phyloP scores from a whole-genome alignment of 2,329 filamentous ascomycete genomes.

The Talaromyces piceae region DNA sequence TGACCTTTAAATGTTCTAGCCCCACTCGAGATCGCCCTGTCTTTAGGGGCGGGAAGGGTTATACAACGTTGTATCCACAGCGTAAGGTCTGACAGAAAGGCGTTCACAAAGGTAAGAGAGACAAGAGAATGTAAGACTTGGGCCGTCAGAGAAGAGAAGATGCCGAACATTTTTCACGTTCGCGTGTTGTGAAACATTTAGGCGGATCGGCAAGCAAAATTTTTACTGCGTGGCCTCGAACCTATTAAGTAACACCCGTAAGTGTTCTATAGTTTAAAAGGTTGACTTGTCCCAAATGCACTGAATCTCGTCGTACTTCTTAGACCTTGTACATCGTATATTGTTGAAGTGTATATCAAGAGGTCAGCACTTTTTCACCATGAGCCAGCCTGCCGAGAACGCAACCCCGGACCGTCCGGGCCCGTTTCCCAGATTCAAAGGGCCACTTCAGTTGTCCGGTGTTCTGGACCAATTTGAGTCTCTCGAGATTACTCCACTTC shows the following conservation, averaged over 20 bases:
- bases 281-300: background rate
- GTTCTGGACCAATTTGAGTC: conserved; percentile 29
- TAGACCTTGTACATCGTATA: background rate
- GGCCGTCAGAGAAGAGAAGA: no score
- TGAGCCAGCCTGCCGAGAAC: background rate
- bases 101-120: background rate
- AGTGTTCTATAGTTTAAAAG: background rate
- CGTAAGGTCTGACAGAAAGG: no score
- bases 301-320: background rate
- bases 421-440: background rate
- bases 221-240: no score
- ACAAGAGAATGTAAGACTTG: background rate
- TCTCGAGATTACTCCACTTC: conserved; percentile 39
- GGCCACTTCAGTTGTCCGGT: conserved; percentile 27
- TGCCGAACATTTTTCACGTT: no score
- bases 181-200: background rate
- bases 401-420: no score
- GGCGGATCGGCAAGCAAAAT: background rate
- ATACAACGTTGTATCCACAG: no score
- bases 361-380: background rate
- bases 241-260: background rate
- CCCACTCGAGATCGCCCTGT: background rate
- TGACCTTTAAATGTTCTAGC: background rate
- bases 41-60: no score
- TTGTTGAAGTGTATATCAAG: background rate